Evolutionary conservation across 306 rosid genomes (phyloP).

Genomic region (Cicer arietinum): DNA sequence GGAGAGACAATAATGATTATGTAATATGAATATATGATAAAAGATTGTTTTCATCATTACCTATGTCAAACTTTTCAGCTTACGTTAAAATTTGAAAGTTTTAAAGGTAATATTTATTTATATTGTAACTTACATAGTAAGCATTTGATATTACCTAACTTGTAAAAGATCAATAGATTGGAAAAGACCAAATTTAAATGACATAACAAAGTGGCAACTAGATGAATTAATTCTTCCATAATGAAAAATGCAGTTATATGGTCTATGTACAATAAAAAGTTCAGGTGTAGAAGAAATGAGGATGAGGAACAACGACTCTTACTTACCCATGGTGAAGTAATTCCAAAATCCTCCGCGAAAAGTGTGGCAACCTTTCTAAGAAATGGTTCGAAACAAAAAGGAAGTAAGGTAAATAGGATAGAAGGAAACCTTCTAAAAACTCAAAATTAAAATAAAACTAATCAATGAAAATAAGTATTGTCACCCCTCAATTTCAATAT

Average conservation of each 20-base stretch:
- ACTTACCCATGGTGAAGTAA: slow-evolving; percentile 99
- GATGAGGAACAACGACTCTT: slow-evolving; percentile 45
- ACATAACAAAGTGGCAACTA: slow-evolving; percentile 1
- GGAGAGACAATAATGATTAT: neutral
- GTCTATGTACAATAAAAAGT: slow-evolving; percentile 35
- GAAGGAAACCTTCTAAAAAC: slow-evolving; percentile 16
- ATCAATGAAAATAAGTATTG: neutral
- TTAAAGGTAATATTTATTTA: slow-evolving; percentile 13
- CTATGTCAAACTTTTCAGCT: neutral
- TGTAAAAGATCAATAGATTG: slow-evolving; percentile 22
- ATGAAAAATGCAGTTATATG: slow-evolving; percentile 25
- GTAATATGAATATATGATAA: too few species aligned
- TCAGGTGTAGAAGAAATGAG: slow-evolving; percentile 33
- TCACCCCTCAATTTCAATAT: slow-evolving; percentile 22
- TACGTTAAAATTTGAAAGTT: neutral
- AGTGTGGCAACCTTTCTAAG: slow-evolving; percentile 85
- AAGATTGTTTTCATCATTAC: neutral
- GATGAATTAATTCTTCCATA: slow-evolving; percentile 8
- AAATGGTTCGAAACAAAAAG: slow-evolving; percentile 42
- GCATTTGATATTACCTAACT: slow-evolving; percentile 10
- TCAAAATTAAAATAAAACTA: slow-evolving; percentile 23
- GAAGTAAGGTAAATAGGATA: slow-evolving; percentile 21
- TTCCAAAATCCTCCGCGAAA: slow-evolving; percentile 99
- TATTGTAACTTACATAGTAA: slow-evolving; percentile 8
- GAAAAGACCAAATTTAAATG: slow-evolving; percentile 14